Conservation (phyloP, 1,284 basidiomycete genomes). For the Hypsizygus ulmarius region DNA sequence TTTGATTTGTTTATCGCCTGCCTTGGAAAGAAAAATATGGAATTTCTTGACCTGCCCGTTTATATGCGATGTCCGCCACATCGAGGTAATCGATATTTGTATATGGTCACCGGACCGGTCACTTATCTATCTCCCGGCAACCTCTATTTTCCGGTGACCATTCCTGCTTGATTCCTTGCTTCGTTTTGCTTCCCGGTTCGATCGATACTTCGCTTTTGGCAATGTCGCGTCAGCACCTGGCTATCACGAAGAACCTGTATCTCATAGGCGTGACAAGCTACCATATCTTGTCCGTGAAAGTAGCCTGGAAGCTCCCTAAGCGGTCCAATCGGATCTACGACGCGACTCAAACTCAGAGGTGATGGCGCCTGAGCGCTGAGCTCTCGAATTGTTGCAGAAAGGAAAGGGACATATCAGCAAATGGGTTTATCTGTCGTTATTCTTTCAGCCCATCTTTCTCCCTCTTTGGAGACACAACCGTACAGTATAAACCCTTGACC, state of each 20-base stretch:
- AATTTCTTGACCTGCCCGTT: background rate
- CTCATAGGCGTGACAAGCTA: constrained; percentile 11
- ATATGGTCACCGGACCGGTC: constrained; percentile 21
- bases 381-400: constrained; percentile 10
- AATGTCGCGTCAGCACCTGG: constrained; percentile 9
- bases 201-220: constrained; percentile 9
- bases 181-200: constrained; percentile 7
- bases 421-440: constrained; percentile 12
- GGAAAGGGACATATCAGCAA: constrained; percentile 17
- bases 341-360: constrained; percentile 12
- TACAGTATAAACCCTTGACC: constrained; percentile 17
- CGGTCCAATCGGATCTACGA: constrained; percentile 21
- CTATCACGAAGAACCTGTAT: constrained; percentile 5
- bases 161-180: constrained; percentile 6
- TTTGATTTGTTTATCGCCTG: background rate
- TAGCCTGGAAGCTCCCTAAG: constrained; percentile 11
- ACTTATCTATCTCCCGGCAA: constrained; percentile 17
- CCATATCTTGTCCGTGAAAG: constrained; percentile 6
- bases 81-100: background rate
- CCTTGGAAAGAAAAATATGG: background rate
- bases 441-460: constrained; percentile 8
- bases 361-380: constrained; percentile 13
- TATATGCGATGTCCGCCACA: background rate
- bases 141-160: constrained; percentile 15
- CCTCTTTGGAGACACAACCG: constrained; percentile 12